phyloP scores from a whole-genome alignment of 2,329 filamentous ascomycete genomes.

The Moelleriella libera region DNA sequence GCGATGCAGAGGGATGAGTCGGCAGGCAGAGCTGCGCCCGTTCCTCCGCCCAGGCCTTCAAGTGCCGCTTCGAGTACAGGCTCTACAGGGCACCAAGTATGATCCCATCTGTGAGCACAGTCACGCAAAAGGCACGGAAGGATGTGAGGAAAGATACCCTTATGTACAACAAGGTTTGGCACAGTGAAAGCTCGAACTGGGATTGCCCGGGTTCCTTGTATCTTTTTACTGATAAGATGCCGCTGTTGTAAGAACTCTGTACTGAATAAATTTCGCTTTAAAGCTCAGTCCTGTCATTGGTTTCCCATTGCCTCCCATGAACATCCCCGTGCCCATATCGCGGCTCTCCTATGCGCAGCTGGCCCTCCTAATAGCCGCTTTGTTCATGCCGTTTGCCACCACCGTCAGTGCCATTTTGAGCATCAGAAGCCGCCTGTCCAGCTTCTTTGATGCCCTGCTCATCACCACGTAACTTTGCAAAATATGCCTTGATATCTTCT shows the following conservation, averaged over 20 bases:
- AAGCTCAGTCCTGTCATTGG: no score
- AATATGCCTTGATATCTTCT: slow-evolving; percentile 93
- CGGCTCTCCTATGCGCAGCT: background rate
- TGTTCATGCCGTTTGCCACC: slow-evolving; percentile 32
- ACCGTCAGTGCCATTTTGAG: slow-evolving; percentile 17
- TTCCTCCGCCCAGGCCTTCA: slow-evolving; percentile 19
- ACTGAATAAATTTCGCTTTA: no score
- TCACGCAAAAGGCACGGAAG: no score
- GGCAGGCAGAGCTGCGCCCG: slow-evolving; percentile 11
- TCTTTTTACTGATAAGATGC: no score
- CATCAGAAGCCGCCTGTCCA: slow-evolving; percentile 31
- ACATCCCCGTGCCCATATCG: no score
- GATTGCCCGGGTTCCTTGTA: no score
- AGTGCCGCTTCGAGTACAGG: slow-evolving; percentile 28
- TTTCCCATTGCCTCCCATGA: no score
- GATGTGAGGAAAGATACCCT: no score
- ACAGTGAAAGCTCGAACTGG: no score
- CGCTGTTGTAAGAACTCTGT: no score
- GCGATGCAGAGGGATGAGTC: slow-evolving; percentile 24
- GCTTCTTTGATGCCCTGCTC: slow-evolving; percentile 57
- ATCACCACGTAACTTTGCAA: slow-evolving; percentile 86
- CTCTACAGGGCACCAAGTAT: slow-evolving; percentile 21
- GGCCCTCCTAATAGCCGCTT: slow-evolving; percentile 29
- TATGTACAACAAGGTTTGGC: no score
- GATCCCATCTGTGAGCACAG: background rate